These are phyloP conservation scores for Amorphotheca resinae DNA, from an alignment of 495 filamentous ascomycete genomes.

Conservation along the genomic window DNA sequence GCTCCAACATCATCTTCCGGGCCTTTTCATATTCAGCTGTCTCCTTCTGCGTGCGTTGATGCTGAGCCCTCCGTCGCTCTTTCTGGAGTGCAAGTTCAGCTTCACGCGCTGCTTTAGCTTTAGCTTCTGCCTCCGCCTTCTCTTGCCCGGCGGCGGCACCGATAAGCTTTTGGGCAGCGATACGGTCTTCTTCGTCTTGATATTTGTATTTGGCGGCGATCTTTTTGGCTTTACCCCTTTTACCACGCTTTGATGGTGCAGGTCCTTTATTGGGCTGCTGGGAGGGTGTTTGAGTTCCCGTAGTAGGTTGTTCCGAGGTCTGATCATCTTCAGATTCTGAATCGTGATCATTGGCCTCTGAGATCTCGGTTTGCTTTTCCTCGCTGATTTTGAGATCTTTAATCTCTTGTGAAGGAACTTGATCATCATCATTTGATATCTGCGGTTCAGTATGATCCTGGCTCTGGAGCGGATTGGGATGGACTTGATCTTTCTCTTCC, in stretches of 20 bases:
- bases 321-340: constrained; percentile 12
- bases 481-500: constrained; percentile 22
- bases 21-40: constrained; percentile 54
- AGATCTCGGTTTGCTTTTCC: constrained; percentile 1
- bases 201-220: constrained; percentile 81
- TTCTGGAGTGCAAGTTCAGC: constrained; percentile 51
- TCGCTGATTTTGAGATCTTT: constrained; percentile 24
- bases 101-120: constrained; percentile 36
- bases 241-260: constrained; percentile 52
- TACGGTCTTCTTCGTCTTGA: constrained; percentile 89
- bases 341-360: constrained; percentile 17
- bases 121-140: constrained; percentile 40
- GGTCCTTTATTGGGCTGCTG: constrained; percentile 27
- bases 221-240: constrained; percentile 77
- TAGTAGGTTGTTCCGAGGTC: constrained; percentile 3
- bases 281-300: constrained; percentile 15
- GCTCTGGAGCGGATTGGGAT: constrained; percentile 33
- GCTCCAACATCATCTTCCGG: constrained; percentile 37
- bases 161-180: constrained; percentile 66
- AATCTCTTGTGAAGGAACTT: constrained; percentile 22
- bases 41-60: constrained; percentile 52
- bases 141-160: constrained; percentile 50
- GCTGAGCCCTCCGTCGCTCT: constrained; percentile 64
- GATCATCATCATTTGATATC: constrained; percentile 18
- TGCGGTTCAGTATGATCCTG: constrained; percentile 20